Percentiles rank a stretch among this genome's conserved stretches.
phyloP scores from a whole-genome alignment of 306 rosid species.

The Fagus sylvatica region DNA sequence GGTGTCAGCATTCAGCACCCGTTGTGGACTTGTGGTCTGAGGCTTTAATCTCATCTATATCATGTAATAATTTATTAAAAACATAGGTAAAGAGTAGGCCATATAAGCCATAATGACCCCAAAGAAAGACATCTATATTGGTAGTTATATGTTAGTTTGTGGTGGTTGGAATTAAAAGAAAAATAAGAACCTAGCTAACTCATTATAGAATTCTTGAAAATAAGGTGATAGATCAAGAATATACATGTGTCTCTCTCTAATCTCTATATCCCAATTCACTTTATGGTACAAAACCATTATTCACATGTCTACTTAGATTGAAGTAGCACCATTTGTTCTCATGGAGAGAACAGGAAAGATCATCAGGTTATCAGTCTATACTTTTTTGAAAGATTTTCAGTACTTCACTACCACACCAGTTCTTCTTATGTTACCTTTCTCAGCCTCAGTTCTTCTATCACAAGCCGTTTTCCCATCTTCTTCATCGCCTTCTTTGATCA shows the following conservation, averaged over 20 bases:
- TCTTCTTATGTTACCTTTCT: slow-evolving; percentile 13
- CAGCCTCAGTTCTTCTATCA: not conserved
- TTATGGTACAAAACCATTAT: not conserved
- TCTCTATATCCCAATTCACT: not conserved
- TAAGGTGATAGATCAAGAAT: not conserved
- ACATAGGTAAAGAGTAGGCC: not conserved
- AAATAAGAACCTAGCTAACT: not conserved
- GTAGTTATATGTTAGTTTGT: not conserved
- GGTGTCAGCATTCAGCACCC: not conserved
- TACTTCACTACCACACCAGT: slow-evolving; percentile 1
- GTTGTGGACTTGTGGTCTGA: not conserved
- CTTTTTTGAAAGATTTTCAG: not conserved
- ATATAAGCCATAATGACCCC: not conserved
- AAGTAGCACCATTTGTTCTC: not conserved
- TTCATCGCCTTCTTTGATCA: not conserved
- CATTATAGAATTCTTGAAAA: not conserved
- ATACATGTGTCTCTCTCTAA: not conserved
- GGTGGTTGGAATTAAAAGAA: not conserved
- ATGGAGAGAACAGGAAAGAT: slow-evolving; percentile 1
- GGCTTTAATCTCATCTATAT: not conserved
- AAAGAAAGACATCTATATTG: not conserved
- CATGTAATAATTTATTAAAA: not conserved
- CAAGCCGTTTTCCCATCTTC: not conserved
- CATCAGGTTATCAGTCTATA: not conserved
- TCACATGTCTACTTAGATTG: not conserved